Conservation (phyloP, 2,329 filamentous ascomycete genomes). For the Septoria linicola region DNA sequence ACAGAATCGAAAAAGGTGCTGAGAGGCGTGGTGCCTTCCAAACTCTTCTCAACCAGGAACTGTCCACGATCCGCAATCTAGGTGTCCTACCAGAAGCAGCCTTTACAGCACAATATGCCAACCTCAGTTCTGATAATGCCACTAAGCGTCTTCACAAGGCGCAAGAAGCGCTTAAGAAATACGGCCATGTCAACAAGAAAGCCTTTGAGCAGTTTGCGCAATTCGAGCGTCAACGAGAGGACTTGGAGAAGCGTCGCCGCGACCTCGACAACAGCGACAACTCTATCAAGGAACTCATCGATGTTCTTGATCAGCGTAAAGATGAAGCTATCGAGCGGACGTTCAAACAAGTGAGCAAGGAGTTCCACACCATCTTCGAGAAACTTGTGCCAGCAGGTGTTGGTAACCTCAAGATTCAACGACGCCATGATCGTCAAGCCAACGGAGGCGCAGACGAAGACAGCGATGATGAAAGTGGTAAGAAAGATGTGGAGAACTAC, state of each 20-base stretch:
- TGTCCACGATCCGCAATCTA: conserved; percentile 85
- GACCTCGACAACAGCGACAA: conserved; percentile 84
- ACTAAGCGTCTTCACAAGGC: conserved; percentile 78
- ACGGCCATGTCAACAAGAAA: conserved; percentile 98
- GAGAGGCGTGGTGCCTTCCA: conserved; percentile 80
- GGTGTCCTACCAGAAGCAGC: conserved; percentile 92
- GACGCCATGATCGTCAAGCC: conserved; percentile 73
- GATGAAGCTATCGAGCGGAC: conserved; percentile 98
- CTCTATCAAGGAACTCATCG: conserved; percentile 89
- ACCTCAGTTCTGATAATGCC: conserved; percentile 68
- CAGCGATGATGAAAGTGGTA: conserved; percentile 55
- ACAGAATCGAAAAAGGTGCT: conserved; percentile 86
- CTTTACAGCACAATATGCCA: conserved; percentile 78
- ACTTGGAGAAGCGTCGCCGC: conserved; percentile 75
- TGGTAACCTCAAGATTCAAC: conserved; percentile 87
- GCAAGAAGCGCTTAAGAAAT: conserved; percentile 91
- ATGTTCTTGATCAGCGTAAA: conserved; percentile 89
- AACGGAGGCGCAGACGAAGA: conserved; percentile 51
- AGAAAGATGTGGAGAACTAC: conserved; percentile 77
- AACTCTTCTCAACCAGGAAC: conserved; percentile 74
- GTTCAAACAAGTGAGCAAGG: conserved; percentile 94
- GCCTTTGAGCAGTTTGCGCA: conserved; percentile 98
- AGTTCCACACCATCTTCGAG: conserved; percentile 91
- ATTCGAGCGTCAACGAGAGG: conserved; percentile 89
- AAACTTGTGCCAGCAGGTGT: conserved; percentile 92